Evolutionary conservation across 331 rosid genomes (phyloP), one percentile per base, ranked within the genome.

Genomic region (Pyrus hybrid): DNA sequence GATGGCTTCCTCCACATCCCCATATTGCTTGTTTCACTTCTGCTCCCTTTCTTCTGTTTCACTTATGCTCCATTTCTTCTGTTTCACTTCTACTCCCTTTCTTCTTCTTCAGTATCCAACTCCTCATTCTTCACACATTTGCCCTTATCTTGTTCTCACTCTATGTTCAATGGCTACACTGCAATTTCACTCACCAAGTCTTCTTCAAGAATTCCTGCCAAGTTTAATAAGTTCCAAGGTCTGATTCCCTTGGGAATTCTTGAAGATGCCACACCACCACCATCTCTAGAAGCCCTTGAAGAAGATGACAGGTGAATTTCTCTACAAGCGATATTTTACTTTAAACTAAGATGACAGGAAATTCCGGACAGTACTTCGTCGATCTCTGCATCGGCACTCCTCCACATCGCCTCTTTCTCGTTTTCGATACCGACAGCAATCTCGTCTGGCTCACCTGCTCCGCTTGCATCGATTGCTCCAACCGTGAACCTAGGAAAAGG

Each of bases 171-270:
- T 32, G 33, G 79, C 64, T 45, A 74, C 84, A 63, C 57, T 66
- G 87, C 77, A 22, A 71, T 79, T 71, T 78, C 85, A 71, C 64
- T 84, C 47, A 80, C 32, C 70, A 33, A 72, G 32, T 35, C 85
- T 64, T 26, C 28, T 7, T 77, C 85, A 60, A 93, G 83, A 86
- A 73, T 85, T 26, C 54, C 47, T 62, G 97, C 97, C 64, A 93
- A 91, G 90, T 91, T 93, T 83, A 95, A 93, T 13, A 91, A 91
- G 68, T 91, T 91, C 87, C 87, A 88, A 75, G 86, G 85, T 8
- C 87, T 85, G 51, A 54, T 80, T 80, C 57, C 83, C 30, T 85
- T 68, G 70, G 87, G 83, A 26, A 63, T 45, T 32, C 30, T 53
- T 30, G 67, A 72, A 72, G 87, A 76, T 22, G 1, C 86, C 4